Evolutionary conservation across 2,329 filamentous ascomycete species (phyloP), one percentile per base, ranked within the genome.

Genomic region (Fusarium miscanthi): DNA sequence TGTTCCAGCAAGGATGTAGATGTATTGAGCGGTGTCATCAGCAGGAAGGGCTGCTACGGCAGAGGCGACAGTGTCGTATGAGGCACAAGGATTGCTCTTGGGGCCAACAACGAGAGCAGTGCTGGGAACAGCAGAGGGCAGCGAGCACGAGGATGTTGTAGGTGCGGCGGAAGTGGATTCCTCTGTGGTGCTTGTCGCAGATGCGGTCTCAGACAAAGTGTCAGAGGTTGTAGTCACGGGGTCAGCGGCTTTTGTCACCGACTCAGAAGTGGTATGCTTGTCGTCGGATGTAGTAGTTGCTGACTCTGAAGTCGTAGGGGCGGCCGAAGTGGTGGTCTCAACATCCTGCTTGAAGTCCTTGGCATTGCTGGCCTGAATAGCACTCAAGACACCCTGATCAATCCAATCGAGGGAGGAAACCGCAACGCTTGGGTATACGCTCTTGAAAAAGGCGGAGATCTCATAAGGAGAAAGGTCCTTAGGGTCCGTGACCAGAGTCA

Each of bases 1-100:
- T 1, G 83, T 85, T 19, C 85, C 85, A 16, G 83, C 80, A 16
- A 82, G 78, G 38, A 86, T 78, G 17, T 83, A 81, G 6, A 86
- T 81, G 11, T 84, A 84, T 17, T 85, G 80, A 6, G 83, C 78
- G 6, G 77, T 80, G 40, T 45, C 75, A 42, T 72, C 78, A 4
- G 78, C 74, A 6, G 86, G 74, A 6, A 77, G 66, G 11, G 62
- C 70, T 2, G 74, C 66, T 0, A 74, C 78, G 12, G 84, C 84
- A 21, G 81, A 78, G 31, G 80, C 81, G 68, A 86, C 83, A 19
- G 79, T 83, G 19, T 82, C 83, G 58, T 82, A 86, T 35, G 84
- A 81, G 14, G 81, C 83, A 16, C 80, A 82, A 23, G 81, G 80
- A 64, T 76, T 75, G 41, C 83, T 81, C 1, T 79, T 69, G 3